Evolutionary conservation across 2,329 filamentous ascomycete species (phyloP).

Genomic region (Aspergillus aculeatus): DNA sequence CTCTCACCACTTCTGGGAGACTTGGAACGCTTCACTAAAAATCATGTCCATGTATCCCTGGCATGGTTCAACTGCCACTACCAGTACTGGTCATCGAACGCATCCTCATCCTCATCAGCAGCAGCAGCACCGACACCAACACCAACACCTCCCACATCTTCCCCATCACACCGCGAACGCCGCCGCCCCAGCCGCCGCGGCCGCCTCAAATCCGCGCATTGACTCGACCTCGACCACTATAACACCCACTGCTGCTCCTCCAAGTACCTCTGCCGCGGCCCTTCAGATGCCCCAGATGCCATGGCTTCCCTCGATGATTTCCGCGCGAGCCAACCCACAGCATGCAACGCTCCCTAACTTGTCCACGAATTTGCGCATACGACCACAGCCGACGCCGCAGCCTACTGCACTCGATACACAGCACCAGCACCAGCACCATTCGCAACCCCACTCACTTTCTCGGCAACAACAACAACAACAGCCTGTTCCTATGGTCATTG

Average conservation of each 20-base stretch:
- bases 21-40: neutral
- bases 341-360: constrained; percentile 19
- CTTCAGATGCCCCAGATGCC: constrained; percentile 26
- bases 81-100: neutral
- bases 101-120: neutral
- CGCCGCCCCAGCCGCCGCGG: constrained; percentile 2
- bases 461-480: neutral
- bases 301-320: constrained; percentile 28
- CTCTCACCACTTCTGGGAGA: neutral
- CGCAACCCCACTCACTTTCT: neutral
- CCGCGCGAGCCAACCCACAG: constrained; percentile 10
- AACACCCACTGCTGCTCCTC: neutral
- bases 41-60: constrained; percentile 20
- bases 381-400: constrained; percentile 13
- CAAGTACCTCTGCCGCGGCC: constrained; percentile 11
- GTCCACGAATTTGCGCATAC: constrained; percentile 21
- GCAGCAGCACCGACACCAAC: neutral
- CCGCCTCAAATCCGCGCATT: constrained; percentile 12
- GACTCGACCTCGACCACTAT: constrained; percentile 11
- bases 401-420: neutral
- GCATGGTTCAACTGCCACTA: constrained; percentile 13
- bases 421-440: constrained; percentile 3
- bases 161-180: constrained; percentile 4
- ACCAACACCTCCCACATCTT: neutral
- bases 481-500: neutral